Percentiles rank a stretch among this genome's conserved stretches.
phyloP scores from a whole-genome alignment of 176 grass and related monocot genomes.

The Urochloa ruziziensis region DNA sequence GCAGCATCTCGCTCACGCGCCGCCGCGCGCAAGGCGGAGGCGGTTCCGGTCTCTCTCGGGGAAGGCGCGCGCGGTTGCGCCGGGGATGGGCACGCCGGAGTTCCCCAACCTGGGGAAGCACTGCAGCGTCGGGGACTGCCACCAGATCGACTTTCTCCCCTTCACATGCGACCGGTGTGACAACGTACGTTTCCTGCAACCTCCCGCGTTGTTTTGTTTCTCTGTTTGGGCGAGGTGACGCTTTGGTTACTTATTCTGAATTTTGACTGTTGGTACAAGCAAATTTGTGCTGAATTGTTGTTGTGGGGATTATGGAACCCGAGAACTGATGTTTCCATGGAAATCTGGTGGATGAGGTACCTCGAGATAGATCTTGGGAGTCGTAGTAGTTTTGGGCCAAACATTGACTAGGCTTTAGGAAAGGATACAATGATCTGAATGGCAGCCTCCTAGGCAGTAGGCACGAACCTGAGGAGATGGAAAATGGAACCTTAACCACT shows the following conservation, averaged over 20 bases:
- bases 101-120: conserved; percentile 88
- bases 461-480: neutral
- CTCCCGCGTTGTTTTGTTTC: neutral
- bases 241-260: neutral
- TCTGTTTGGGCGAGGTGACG: neutral
- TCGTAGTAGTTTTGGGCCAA: neutral
- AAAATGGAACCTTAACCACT: neutral
- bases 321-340: neutral
- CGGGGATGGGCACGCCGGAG: conserved; percentile 84
- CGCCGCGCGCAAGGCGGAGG: neutral
- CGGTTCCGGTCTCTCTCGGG: neutral
- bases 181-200: conserved; percentile 41
- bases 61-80: neutral
- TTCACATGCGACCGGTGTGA: conserved; percentile 96
- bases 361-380: conserved; percentile 14
- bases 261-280: neutral
- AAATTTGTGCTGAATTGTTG: neutral
- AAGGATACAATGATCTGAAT: conserved; percentile 8
- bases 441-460: neutral
- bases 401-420: neutral
- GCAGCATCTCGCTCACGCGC: neutral
- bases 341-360: neutral
- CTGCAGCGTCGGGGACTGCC: conserved; percentile 92
- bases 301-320: neutral
- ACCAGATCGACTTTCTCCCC: conserved; percentile 93